Percentiles rank a stretch among this genome's conserved stretches.
Conservation (phyloP, 2,329 filamentous ascomycete species). For the Aspergillus neotritici region DNA sequence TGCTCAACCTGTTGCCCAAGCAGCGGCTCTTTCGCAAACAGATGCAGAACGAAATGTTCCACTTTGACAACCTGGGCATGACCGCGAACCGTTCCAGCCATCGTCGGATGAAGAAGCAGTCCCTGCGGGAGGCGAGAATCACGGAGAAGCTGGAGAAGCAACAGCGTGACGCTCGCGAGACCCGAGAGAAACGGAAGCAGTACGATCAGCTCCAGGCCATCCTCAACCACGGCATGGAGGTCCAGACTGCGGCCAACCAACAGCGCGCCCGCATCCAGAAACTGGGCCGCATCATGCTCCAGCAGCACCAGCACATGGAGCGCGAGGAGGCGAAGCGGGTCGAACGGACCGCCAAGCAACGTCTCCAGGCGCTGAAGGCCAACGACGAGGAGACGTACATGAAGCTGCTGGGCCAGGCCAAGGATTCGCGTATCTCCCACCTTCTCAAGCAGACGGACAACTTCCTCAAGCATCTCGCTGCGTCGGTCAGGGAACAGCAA, state of each 20-base stretch:
- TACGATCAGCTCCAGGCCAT: constrained; percentile 86
- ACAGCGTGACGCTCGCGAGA: constrained; percentile 91
- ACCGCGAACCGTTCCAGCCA: constrained; percentile 89
- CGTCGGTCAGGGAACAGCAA: constrained; percentile 91
- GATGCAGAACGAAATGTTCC: constrained; percentile 85
- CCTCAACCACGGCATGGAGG: constrained; percentile 71
- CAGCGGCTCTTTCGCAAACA: constrained; percentile 80
- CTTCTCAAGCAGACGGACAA: constrained; percentile 94
- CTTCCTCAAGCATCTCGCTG: constrained; percentile 91
- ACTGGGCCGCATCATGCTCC: constrained; percentile 80
- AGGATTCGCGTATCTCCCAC: constrained; percentile 98
- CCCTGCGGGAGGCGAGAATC: constrained; percentile 86
- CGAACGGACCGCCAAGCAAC: constrained; percentile 95
- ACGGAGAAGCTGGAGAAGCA: constrained; percentile 99
- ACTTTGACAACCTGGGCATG: constrained; percentile 94
- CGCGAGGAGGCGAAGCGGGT: constrained; percentile 99
- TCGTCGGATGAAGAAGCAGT: constrained; percentile 95
- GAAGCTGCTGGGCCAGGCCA: constrained; percentile 94
- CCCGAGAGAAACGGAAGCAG: constrained; percentile 96
- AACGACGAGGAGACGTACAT: constrained; percentile 99
- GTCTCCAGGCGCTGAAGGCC: constrained; percentile 96
- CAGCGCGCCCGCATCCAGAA: constrained; percentile 75
- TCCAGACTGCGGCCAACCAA: constrained; percentile 60
- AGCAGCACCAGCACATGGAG: constrained; percentile 91
- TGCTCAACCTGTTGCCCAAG: constrained; percentile 78